These are phyloP conservation scores for Rhizophora apiculata DNA, from an alignment of 345 rosid genomes.

Conservation along the genomic window DNA sequence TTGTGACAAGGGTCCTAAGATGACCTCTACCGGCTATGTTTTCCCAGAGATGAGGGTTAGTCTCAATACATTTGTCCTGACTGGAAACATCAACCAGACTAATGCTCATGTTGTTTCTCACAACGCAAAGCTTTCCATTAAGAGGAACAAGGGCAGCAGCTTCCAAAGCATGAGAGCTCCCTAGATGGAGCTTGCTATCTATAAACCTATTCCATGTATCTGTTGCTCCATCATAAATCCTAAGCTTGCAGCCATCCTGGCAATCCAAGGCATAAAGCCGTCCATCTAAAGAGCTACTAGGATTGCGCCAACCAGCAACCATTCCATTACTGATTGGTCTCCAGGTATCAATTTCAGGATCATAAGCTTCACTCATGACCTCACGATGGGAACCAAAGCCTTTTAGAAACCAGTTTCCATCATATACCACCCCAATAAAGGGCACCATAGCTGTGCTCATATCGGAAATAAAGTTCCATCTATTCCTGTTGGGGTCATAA, in stretches of 20 bases:
- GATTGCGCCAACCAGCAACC: slow-evolving; percentile 94
- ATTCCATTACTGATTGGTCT: slow-evolving; percentile 67
- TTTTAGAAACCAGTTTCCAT: slow-evolving; percentile 88
- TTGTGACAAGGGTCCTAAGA: slow-evolving; percentile 70
- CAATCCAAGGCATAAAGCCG: slow-evolving; percentile 84
- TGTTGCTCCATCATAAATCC: slow-evolving; percentile 64
- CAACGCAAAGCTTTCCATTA: slow-evolving; percentile 78
- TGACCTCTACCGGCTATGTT: slow-evolving; percentile 79
- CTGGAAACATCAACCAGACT: slow-evolving; percentile 85
- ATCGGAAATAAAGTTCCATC: slow-evolving; percentile 89
- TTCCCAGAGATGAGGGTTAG: slow-evolving; percentile 79
- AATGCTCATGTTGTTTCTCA: slow-evolving; percentile 92
- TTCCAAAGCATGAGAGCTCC: slow-evolving; percentile 74
- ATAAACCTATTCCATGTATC: slow-evolving; percentile 83
- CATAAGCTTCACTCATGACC: slow-evolving; percentile 88
- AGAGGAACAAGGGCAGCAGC: slow-evolving; percentile 94
- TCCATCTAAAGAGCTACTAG: slow-evolving; percentile 70
- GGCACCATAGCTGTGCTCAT: slow-evolving; percentile 99
- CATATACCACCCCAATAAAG: slow-evolving; percentile 81
- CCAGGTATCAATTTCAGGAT: slow-evolving; percentile 77
- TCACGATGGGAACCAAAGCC: slow-evolving; percentile 84
- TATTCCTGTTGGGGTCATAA: slow-evolving; percentile 79
- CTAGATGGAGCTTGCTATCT: slow-evolving; percentile 87
- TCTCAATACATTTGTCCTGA: slow-evolving; percentile 58
- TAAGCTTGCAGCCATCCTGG: slow-evolving; percentile 84